Evolutionary conservation across 106 monocot species (phyloP).

Genomic region (Gastrodia elata): DNA sequence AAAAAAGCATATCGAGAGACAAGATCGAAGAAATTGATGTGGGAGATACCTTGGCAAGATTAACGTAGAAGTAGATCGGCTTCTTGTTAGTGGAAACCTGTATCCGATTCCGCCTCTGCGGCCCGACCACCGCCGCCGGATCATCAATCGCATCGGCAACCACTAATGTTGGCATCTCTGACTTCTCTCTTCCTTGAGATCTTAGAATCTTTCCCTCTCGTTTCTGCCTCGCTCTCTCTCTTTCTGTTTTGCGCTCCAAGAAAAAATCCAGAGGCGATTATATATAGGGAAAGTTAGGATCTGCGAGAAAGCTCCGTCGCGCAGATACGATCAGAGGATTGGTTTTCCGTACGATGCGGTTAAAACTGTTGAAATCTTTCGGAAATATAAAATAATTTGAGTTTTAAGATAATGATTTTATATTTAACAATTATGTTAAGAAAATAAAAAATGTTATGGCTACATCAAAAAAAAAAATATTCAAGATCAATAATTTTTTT

Average conservation of each 20-base stretch:
- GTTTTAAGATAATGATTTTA: too few relatives aligned
- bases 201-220: too few relatives aligned
- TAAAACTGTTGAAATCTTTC: neutral
- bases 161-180: slow-evolving; percentile 7
- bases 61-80: slow-evolving; percentile 78
- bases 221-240: too few relatives aligned
- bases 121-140: slow-evolving; percentile 13
- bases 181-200: neutral
- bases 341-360: neutral
- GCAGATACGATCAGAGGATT: too few relatives aligned
- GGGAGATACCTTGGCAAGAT: slow-evolving; percentile 65
- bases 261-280: neutral
- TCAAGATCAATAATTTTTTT: too few relatives aligned
- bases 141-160: neutral
- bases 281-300: too few relatives aligned
- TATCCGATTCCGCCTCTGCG: slow-evolving; percentile 48
- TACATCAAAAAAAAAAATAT: too few relatives aligned
- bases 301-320: too few relatives aligned
- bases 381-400: too few relatives aligned
- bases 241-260: too few relatives aligned
- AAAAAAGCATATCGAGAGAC: neutral
- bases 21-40: neutral
- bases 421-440: too few relatives aligned
- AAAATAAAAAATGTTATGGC: too few relatives aligned
- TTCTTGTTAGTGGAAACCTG: slow-evolving; percentile 76